Evolutionary conservation across 1,284 basidiomycete genomes (phyloP), one percentile per base, ranked within the genome.

Genomic region (Trametes pubescens): DNA sequence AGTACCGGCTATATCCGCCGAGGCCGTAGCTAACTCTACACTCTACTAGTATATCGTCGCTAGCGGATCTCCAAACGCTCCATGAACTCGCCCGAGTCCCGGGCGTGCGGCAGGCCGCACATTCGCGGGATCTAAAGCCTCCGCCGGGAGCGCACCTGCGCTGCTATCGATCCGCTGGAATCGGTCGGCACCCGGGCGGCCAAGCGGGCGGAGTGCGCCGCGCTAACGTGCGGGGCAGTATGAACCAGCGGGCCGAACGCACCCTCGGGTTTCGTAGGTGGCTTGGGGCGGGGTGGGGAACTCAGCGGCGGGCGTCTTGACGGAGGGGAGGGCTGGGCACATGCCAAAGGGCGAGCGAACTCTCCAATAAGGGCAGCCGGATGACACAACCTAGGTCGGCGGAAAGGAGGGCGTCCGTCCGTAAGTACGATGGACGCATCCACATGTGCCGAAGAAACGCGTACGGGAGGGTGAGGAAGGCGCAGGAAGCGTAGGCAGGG

Each of bases 91-190:
- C 24, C 51, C 26, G 22, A 16, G 21, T 9, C 16, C 18, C 34
- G 16, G 44, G 44, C 35, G 24, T 22, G 34, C 51, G 5, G 21
- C 13, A 22, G 16, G 26, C 24, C 13, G 24, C 34, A 29, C 46
- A 10, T 14, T 34, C 24, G 44, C 44, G 34, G 56, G 40, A 56
- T 47, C 37, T 56, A 21, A 34, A 32, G 32, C 3, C 29, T 43
- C 24, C 43, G 48, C 26, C 47, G 57, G 57, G 29, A 47, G 43
- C 58, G 58, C 46, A 49, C 22, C 37, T 26, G 59, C 43, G 62
- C 61, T 59, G 16, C 49, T 43, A 68, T 65, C 66, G 66, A 68
- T 68, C 66, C 66, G 66, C 64, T 68, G 64, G 59, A 58, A 68
- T 68, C 66, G 66, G 64, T 60, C 49, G 52, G 16, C 10, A 10